Base-by-base conservation (phyloP, 73 alveolate species). In the Paramecium caudatum region DNA sequence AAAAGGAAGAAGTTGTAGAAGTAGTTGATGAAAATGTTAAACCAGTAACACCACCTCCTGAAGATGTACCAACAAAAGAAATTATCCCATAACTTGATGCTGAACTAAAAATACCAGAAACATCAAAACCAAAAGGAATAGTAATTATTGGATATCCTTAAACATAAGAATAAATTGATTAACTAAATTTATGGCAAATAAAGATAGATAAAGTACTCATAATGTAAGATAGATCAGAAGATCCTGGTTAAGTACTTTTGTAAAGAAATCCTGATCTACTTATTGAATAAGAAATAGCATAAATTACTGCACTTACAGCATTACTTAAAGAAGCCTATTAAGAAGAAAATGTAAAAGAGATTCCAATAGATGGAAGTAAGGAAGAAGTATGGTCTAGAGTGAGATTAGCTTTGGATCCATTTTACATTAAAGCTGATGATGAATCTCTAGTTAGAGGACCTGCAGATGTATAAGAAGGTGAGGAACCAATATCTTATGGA, bases 381-480 rank as follows among this genome's bases (percentile, higher is more conserved):
- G 97, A 92, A 8, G 98, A 95, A 82, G 97, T 97, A 17, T 91
- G 88, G 90, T 90, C 91, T 33, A 93, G 98, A 93, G 91, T 97
- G 34, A 92, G 95, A 63, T 94, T 94, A 47, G 95, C 93, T 6
- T 93, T 97, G 50, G 98, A 97, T 93, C 99, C 99, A 45, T 97
- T 97, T 96, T 96, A 90, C 90, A 82, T 93, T n/a, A 93, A 93
- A 91, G 94, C 94, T 12, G 99, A 96, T 81, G 93, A 92, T 90
- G 97, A 96, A 80, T 98, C 92, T 63, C 27, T 85, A 25, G 99
- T 96, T 10, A 94, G 96, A 82, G 93, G 90, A 62, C 93, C 98
- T n/a, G 96, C 95, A 33, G 99, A 96, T 91, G 88, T 97, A 0
- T 95, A 95, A 63, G 99, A 97, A 94, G 99, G 96, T 47, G 98